Conservation (phyloP, 257 asterid species). For the Plectranthus barbatus region DNA sequence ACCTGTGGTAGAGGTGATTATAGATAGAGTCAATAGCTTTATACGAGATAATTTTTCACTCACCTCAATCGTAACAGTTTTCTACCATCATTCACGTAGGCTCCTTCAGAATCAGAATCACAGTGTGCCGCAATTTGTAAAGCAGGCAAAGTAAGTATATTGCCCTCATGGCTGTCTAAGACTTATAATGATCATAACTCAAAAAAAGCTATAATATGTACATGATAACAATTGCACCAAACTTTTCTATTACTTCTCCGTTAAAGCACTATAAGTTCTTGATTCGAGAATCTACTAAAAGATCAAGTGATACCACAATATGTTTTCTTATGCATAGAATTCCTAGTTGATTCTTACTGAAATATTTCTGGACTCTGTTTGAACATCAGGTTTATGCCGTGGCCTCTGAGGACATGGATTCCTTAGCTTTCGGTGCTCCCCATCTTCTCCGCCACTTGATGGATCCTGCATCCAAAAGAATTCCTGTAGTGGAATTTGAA, state of each 20-base stretch:
- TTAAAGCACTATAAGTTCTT: background rate
- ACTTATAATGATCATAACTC: background rate
- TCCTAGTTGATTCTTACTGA: background rate
- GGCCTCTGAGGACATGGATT: conserved; percentile 99
- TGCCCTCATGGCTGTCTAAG: background rate
- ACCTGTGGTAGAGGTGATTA: conserved; percentile 84
- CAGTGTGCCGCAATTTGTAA: conserved; percentile 91
- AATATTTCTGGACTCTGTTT: conserved; percentile 12
- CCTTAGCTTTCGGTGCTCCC: conserved; percentile 89
- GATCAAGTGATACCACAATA: background rate
- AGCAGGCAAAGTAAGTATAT: conserved; percentile 52
- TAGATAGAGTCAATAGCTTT: conserved; percentile 4
- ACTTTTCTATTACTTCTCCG: background rate
- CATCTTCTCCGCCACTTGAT: conserved; percentile 84
- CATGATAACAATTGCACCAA: background rate
- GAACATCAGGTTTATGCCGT: conserved; percentile 76
- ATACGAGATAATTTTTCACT: background rate
- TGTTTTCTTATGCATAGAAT: background rate
- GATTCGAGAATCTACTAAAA: background rate
- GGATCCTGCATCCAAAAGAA: conserved; percentile 89
- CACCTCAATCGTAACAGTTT: conserved; percentile 4
- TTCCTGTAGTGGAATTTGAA: conserved; percentile 88
- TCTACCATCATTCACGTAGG: conserved; percentile 33
- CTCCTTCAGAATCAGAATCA: conserved; percentile 98
- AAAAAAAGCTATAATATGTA: background rate